A percentile compares a stretch with the other conserved stretches of the same genome.
These are phyloP conservation scores for Smithsoniella earleae DNA, from an alignment of 163 green algal genomes.

Conservation along the genomic window DNA sequence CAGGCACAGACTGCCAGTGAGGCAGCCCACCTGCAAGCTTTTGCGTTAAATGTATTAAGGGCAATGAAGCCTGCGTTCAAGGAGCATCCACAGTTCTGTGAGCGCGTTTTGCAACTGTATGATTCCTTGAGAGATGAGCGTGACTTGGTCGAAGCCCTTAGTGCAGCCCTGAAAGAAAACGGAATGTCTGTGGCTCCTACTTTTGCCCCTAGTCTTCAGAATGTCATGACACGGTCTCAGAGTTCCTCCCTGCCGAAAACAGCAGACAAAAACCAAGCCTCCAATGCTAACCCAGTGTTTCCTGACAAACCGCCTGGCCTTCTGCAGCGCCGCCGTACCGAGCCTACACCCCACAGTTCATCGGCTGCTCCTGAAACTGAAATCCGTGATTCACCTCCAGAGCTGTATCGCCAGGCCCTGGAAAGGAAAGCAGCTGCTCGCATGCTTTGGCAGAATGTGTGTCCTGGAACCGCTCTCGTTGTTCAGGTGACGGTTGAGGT, in stretches of 20 bases:
- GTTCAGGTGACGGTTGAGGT: neutral
- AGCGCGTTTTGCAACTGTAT: conserved; percentile 18
- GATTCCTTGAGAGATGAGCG: conserved; percentile 7
- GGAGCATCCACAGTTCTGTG: conserved; percentile 26
- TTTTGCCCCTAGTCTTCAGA: neutral
- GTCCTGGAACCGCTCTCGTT: neutral
- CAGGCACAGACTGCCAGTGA: neutral
- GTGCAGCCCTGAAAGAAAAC: neutral
- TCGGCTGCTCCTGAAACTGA: neutral
- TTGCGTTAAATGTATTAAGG: neutral
- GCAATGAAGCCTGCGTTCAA: conserved; percentile 17
- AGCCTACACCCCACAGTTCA: neutral
- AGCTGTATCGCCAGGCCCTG: conserved; percentile 3
- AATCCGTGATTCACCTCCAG: neutral
- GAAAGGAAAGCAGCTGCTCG: conserved; percentile 1
- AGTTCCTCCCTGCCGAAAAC: neutral
- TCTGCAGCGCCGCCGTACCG: conserved; percentile 5
- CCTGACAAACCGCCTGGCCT: neutral
- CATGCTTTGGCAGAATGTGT: neutral
- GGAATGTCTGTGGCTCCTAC: neutral
- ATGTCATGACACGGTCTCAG: neutral
- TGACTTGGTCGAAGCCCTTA: neutral
- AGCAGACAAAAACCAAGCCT: neutral
- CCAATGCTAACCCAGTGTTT: neutral
- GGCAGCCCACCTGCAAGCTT: conserved; percentile 11